Evolutionary conservation across 441 rosid genomes (phyloP).

Genomic region (Erodium texanum): DNA sequence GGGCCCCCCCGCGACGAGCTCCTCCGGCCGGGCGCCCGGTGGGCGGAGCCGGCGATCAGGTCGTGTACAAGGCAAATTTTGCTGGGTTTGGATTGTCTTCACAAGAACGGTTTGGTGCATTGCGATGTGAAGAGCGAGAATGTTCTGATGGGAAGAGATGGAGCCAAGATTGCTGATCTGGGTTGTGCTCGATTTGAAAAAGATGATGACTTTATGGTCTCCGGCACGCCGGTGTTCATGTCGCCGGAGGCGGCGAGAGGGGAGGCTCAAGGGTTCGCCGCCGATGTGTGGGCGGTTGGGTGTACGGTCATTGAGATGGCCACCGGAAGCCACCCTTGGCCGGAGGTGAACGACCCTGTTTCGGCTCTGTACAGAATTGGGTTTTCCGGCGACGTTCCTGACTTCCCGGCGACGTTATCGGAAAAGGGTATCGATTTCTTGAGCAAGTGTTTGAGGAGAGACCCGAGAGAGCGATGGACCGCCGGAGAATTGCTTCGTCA

Average conservation of each 20-base stretch:
- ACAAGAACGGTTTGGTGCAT: conserved; percentile 49
- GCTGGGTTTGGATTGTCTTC: conserved; percentile 53
- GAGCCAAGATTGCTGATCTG: conserved; percentile 58
- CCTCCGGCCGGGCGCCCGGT: conserved; percentile 39
- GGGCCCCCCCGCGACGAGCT: conserved; percentile 52
- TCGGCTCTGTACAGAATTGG: conserved; percentile 69
- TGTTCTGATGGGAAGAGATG: conserved; percentile 35
- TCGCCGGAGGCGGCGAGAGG: conserved; percentile 85
- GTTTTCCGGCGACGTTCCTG: conserved; percentile 54
- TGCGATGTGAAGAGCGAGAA: conserved; percentile 63
- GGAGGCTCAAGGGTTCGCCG: conserved; percentile 56
- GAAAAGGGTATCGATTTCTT: conserved; percentile 54
- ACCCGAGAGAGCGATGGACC: conserved; percentile 49
- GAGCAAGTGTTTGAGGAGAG: conserved; percentile 45
- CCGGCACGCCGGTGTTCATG: conserved; percentile 95
- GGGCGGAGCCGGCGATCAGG: conserved; percentile 46
- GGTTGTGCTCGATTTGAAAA: conserved; percentile 49
- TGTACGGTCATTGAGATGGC: conserved; percentile 75
- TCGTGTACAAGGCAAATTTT: conserved; percentile 36
- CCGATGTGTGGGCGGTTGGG: conserved; percentile 83
- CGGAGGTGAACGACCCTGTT: conserved; percentile 44
- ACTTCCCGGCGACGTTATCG: conserved; percentile 51
- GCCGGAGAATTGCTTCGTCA: conserved; percentile 55
- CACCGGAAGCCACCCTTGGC: conserved; percentile 68
- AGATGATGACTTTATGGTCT: conserved; percentile 18